Evolutionary conservation across 1,139 yeast species (phyloP), one percentile per base, ranked within the genome.

Genomic region (Yamadazyma membranifaciens): DNA sequence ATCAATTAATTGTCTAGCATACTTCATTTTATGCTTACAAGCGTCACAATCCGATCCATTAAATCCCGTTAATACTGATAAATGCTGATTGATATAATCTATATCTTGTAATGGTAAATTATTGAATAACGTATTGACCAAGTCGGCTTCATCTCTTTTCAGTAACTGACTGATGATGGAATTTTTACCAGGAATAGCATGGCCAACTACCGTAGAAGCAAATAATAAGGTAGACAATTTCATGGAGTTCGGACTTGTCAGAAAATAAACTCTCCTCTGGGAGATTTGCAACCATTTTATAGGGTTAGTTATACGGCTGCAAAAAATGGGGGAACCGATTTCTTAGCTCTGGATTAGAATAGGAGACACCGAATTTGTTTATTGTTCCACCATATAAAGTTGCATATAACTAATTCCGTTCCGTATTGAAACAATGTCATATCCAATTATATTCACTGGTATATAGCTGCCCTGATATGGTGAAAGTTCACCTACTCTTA

Each of bases 21-120:
- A 67, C 43, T 47, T 57, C 43, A 69, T 53, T 45, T 60, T 63
- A 50, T 63, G 47, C 48, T 69, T 68, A 50, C 74, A 69, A 28
- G 55, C 49, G 39, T 62, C 63, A 46, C 74, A 69, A 28, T 54
- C 48, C 13, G 68, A 51, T 9, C 67, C 67, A 41, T 61, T 63
- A 51, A 48, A 58, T 16, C 43, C 45, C 22, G 57, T 54, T 48
- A 64, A 58, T 31, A 49, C 44, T 26, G 46, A 47, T 26, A 65
- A 50, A 42, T 65, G 64, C 14, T 43, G 43, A 35, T 52, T 54
- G 38, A 68, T 60, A 43, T 57, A 68, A 41, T 67, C 70, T 12
- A 45, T 46, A 28, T 67, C 71, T 3, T 49, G 35, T 15, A 42
- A 52, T n/a, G 57, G 45, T 40, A 68, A 58, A 27, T 54, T 53